Conservation (phyloP, 208 protist genomes). For the Trichomonas gallinae region DNA sequence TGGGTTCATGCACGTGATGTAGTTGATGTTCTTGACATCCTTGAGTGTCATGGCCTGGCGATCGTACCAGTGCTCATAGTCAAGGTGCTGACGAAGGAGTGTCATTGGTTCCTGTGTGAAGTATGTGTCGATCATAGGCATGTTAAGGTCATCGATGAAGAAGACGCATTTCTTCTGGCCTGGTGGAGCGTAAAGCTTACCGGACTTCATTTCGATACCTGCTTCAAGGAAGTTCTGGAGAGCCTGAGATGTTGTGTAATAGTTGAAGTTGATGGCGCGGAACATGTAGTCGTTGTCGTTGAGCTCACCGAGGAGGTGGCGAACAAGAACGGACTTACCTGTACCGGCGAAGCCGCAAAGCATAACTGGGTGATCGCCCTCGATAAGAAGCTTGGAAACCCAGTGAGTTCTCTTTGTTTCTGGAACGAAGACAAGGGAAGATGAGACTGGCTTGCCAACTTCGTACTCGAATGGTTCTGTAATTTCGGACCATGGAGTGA, state of each 20-base stretch:
- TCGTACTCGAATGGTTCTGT: background rate
- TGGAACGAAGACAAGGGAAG: conserved; percentile 69
- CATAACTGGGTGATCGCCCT: conserved; percentile 76
- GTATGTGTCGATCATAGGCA: conserved; percentile 90
- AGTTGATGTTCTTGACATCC: conserved; percentile 77
- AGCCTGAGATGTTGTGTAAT: conserved; percentile 64
- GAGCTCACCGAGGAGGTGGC: conserved; percentile 72
- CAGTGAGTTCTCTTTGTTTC: conserved; percentile 80
- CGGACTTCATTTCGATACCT: conserved; percentile 83
- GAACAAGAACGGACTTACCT: conserved; percentile 86
- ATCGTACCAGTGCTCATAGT: conserved; percentile 92
- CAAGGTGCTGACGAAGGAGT: conserved; percentile 83
- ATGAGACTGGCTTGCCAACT: background rate
- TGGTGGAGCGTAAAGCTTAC: conserved; percentile 72
- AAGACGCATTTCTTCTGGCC: conserved; percentile 84
- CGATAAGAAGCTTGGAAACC: conserved; percentile 72
- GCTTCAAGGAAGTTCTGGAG: conserved; percentile 84
- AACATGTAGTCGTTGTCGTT: conserved; percentile 68
- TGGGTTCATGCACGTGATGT: conserved; percentile 88
- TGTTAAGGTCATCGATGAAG: conserved; percentile 96
- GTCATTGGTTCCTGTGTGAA: conserved; percentile 87
- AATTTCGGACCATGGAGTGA: background rate
- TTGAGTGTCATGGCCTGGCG: conserved; percentile 69
- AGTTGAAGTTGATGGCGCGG: conserved; percentile 83
- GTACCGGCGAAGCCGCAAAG: conserved; percentile 83